Percentiles rank a stretch among this genome's conserved stretches.
Evolutionary conservation across 1,284 basidiomycete species (phyloP).

Genomic region (Heterobasidion parviporum): DNA sequence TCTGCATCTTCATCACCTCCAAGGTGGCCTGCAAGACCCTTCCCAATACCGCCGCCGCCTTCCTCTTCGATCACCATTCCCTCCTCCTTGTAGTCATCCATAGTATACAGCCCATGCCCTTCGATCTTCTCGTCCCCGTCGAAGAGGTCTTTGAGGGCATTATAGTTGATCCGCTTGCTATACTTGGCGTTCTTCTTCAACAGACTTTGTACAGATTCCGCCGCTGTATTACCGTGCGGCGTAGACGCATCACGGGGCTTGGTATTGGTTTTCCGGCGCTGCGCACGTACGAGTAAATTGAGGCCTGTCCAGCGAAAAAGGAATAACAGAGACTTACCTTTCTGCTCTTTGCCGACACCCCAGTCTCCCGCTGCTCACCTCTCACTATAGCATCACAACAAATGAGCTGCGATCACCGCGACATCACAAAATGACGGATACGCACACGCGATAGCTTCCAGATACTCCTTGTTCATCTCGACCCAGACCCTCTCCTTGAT

Average conservation of each 20-base stretch:
- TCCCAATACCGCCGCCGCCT: conserved; percentile 29
- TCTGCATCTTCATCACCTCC: conserved; percentile 20
- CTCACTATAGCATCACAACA: conserved; percentile 46
- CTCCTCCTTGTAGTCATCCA: conserved; percentile 45
- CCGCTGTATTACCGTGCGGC: conserved; percentile 65
- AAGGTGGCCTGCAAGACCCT: conserved; percentile 17
- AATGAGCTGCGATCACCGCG: conserved; percentile 5
- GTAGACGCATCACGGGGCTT: conserved; percentile 71
- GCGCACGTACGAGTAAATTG: conserved; percentile 3
- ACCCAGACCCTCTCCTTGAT: conserved; percentile 96
- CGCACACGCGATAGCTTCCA: conserved; percentile 83
- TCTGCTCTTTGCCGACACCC: conserved; percentile 44
- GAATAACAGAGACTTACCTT: conserved; percentile 45
- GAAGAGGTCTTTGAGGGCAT: conserved; percentile 74
- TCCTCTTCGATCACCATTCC: conserved; percentile 40
- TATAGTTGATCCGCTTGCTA: conserved; percentile 86
- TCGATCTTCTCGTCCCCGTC: conserved; percentile 25
- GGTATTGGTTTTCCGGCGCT: conserved; percentile 61
- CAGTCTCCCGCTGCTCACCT: conserved; percentile 48
- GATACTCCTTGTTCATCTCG: conserved; percentile 89
- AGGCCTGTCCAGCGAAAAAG: not conserved
- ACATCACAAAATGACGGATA: conserved; percentile 10
- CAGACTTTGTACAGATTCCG: conserved; percentile 74
- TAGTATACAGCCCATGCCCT: conserved; percentile 20
- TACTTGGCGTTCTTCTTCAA: conserved; percentile 79